Percentiles rank a stretch among this genome's conserved stretches.
These are phyloP conservation scores for Hortaea werneckii DNA, from an alignment of 2,329 filamentous ascomycete species.

Conservation along the genomic window DNA sequence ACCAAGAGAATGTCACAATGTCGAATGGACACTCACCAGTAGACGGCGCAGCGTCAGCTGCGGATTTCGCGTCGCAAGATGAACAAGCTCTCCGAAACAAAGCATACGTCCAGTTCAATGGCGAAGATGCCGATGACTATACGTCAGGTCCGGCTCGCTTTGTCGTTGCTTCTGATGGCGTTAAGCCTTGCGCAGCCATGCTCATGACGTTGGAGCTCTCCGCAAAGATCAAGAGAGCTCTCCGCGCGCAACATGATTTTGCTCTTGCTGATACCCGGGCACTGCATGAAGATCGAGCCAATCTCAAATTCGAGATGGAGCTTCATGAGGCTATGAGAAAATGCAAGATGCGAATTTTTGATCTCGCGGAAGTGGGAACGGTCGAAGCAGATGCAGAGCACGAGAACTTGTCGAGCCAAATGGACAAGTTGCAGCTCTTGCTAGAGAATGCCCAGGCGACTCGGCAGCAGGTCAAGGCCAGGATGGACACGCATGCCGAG, in stretches of 20 bases:
- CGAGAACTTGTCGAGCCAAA: conserved; percentile 1
- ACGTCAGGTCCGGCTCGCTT: conserved; percentile 10
- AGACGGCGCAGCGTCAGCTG: no score
- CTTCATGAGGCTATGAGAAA: conserved; percentile 2
- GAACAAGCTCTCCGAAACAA: background rate
- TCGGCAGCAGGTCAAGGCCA: background rate
- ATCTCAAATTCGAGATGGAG: conserved; percentile 1
- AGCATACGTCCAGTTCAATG: background rate
- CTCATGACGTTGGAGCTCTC: conserved; percentile 8
- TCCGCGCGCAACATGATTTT: conserved; percentile 4
- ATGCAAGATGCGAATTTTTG: background rate
- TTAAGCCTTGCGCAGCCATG: conserved; percentile 7
- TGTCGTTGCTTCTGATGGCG: conserved; percentile 6
- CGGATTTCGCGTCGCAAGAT: background rate
- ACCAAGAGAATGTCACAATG: no score
- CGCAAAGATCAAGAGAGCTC: conserved; percentile 3
- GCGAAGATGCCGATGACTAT: conserved; percentile 4
- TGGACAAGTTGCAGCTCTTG: conserved; percentile 1
- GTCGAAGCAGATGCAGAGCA: background rate
- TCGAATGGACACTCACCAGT: no score
- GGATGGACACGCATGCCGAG: conserved; percentile 1
- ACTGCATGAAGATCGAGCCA: background rate
- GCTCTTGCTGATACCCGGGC: background rate
- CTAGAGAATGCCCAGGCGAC: conserved; percentile 1
- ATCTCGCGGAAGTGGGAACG: background rate